Evolutionary conservation across 2,329 filamentous ascomycete species (phyloP).

Genomic region (Sphaerostilbella broomeana): DNA sequence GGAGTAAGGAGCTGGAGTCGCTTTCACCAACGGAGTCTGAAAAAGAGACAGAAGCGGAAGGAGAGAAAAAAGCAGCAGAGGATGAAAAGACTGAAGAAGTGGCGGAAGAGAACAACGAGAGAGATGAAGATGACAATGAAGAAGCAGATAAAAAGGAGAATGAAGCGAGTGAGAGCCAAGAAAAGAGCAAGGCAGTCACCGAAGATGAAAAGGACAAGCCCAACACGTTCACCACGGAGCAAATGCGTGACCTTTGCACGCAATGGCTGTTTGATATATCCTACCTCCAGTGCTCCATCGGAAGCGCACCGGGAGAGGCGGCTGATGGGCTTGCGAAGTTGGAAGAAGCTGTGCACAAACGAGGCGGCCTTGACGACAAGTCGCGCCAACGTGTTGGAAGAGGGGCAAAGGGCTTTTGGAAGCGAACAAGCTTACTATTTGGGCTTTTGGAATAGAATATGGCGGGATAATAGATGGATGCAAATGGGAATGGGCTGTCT

Average conservation of each 20-base stretch:
- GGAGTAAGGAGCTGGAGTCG: slow-evolving; percentile 36
- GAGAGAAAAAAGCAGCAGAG: slow-evolving; percentile 2
- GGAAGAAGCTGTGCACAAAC: slow-evolving; percentile 38
- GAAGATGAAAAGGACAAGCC: slow-evolving; percentile 1
- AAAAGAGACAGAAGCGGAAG: slow-evolving; percentile 9
- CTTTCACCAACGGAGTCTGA: slow-evolving; percentile 13
- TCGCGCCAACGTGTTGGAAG: slow-evolving; percentile 51
- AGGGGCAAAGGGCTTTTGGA: slow-evolving; percentile 70
- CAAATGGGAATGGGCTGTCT: too few species aligned
- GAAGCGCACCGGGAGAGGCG: slow-evolving; percentile 18
- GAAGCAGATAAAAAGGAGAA: slow-evolving; percentile 14
- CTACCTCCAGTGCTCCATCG: slow-evolving; percentile 43
- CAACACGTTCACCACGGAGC: slow-evolving; percentile 16
- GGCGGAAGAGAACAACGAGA: slow-evolving; percentile 9
- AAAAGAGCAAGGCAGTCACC: slow-evolving; percentile 6
- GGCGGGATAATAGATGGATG: too few species aligned
- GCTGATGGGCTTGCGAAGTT: slow-evolving; percentile 36
- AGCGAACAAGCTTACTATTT: slow-evolving; percentile 74
- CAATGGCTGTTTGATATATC: slow-evolving; percentile 58
- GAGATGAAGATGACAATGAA: slow-evolving; percentile 9
- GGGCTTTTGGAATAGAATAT: slow-evolving; percentile 61
- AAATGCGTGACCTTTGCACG: slow-evolving; percentile 41
- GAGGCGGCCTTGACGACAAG: slow-evolving; percentile 43
- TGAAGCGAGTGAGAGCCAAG: slow-evolving; percentile 6
- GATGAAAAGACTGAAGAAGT: slow-evolving; percentile 14